Conservation (phyloP, 768 basidiomycete genomes). For the Rhizopogon vesiculosus region DNA sequence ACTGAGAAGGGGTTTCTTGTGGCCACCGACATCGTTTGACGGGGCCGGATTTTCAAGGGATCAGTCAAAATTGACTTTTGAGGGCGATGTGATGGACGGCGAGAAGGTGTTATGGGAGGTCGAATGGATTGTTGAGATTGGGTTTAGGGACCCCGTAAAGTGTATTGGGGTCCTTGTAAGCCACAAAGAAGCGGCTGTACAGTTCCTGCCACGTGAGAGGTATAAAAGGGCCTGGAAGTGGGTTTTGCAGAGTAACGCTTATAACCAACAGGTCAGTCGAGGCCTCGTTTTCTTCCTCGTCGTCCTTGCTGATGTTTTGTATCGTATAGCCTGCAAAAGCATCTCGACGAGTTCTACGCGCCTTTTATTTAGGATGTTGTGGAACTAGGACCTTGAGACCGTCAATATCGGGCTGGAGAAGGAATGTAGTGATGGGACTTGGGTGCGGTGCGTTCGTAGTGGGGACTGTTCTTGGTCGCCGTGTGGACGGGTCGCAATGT, state of each 20-base stretch:
- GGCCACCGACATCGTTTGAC: conserved; percentile 85
- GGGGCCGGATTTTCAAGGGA: conserved; percentile 48
- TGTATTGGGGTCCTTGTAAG: conserved; percentile 41
- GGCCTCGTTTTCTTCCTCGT: neutral
- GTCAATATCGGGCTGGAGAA: conserved; percentile 77
- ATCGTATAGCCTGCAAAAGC: conserved; percentile 66
- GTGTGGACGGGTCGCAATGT: conserved; percentile 83
- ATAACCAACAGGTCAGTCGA: conserved; percentile 52
- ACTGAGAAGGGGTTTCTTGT: conserved; percentile 82
- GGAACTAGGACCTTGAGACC: conserved; percentile 87
- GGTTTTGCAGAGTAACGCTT: conserved; percentile 41
- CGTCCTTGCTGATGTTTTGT: conserved; percentile 12
- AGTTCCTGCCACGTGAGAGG: conserved; percentile 21
- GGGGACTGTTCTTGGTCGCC: conserved; percentile 62
- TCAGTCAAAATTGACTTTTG: conserved; percentile 11
- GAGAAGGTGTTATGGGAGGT: neutral
- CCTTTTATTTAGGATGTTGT: conserved; percentile 45
- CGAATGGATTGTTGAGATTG: neutral
- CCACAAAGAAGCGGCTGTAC: conserved; percentile 34
- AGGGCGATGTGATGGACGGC: conserved; percentile 8
- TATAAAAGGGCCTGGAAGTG: conserved; percentile 16
- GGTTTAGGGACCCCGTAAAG: conserved; percentile 10
- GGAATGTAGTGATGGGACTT: conserved; percentile 69
- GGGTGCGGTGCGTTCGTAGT: conserved; percentile 71
- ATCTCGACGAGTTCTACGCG: conserved; percentile 85